Percentiles rank a stretch among this genome's conserved stretches.
phyloP scores from a whole-genome alignment of 768 basidiomycete genomes.

The Boletus barrowsii region DNA sequence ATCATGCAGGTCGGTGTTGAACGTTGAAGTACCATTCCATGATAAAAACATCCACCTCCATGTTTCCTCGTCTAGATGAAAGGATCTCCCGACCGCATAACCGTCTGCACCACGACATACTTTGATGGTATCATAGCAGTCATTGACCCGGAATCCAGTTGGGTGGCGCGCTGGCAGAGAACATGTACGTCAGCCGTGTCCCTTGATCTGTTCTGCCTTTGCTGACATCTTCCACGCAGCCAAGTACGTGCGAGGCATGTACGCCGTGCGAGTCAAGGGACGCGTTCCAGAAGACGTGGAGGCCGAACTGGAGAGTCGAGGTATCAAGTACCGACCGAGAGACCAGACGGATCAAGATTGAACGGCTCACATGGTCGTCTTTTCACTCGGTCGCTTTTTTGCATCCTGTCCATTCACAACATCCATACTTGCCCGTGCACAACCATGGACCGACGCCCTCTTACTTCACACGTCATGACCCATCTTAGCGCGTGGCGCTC shows the following conservation, averaged over 20 bases:
- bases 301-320: conserved; percentile 69
- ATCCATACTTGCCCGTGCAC: not conserved
- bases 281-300: conserved; percentile 85
- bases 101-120: conserved; percentile 83
- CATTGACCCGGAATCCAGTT: conserved; percentile 81
- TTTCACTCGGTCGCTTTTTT: not conserved
- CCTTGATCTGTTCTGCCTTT: not conserved
- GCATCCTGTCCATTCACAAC: not conserved
- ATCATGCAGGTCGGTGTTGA: conserved; percentile 70
- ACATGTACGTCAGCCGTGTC: conserved; percentile 58
- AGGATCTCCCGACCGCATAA: conserved; percentile 77
- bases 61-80: conserved; percentile 64
- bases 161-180: conserved; percentile 97
- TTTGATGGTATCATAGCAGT: conserved; percentile 92
- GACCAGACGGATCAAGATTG: conserved; percentile 78
- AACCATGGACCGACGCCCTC: not conserved
- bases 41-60: not conserved
- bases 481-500: conserved; percentile 1
- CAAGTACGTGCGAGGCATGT: conserved; percentile 88
- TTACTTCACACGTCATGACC: conserved; percentile 15
- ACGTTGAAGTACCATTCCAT: not conserved
- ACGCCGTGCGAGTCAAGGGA: conserved; percentile 87
- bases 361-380: conserved; percentile 10
- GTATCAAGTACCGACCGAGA: conserved; percentile 81
- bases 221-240: conserved; percentile 43